Percentiles rank a stretch among this genome's conserved stretches.
Conservation (phyloP, 1,284 basidiomycete species). For the Cryptococcus wingfieldii region DNA sequence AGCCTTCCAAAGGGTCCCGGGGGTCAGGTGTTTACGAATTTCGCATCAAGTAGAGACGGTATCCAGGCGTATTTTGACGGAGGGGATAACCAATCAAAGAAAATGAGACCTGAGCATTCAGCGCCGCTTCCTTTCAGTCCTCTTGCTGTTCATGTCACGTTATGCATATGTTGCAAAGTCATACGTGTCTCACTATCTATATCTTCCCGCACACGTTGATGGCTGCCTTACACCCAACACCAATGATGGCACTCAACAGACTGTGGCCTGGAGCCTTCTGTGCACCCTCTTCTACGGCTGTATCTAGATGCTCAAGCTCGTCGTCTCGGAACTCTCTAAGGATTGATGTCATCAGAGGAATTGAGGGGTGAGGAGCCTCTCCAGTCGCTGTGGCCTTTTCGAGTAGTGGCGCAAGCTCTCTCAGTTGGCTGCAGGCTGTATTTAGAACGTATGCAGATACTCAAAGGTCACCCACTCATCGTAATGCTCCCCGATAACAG, state of each 20-base stretch:
- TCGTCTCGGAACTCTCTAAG: conserved; percentile 88
- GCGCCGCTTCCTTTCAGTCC: not conserved
- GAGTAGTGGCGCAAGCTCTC: conserved; percentile 34
- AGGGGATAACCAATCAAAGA: not conserved
- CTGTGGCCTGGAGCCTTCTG: conserved; percentile 91
- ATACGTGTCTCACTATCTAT: conserved; percentile 38
- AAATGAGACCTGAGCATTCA: not conserved
- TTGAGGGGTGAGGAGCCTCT: conserved; percentile 63
- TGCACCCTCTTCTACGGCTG: conserved; percentile 81
- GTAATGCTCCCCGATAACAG: conserved; percentile 96
- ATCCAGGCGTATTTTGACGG: not conserved
- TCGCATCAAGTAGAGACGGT: not conserved
- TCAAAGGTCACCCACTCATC: conserved; percentile 70
- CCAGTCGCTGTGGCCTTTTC: conserved; percentile 34
- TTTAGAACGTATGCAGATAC: not conserved
- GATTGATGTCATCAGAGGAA: conserved; percentile 69
- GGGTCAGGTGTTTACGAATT: not conserved
- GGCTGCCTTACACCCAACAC: conserved; percentile 79
- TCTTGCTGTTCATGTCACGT: not conserved
- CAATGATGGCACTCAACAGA: conserved; percentile 77
- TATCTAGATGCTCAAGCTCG: conserved; percentile 89
- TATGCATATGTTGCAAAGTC: not conserved
- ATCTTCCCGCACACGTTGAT: conserved; percentile 82
- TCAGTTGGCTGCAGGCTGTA: conserved; percentile 31
- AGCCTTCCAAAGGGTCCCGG: not conserved